Conservation (phyloP, 306 rosid genomes). For the Ormosia semicastrata region DNA sequence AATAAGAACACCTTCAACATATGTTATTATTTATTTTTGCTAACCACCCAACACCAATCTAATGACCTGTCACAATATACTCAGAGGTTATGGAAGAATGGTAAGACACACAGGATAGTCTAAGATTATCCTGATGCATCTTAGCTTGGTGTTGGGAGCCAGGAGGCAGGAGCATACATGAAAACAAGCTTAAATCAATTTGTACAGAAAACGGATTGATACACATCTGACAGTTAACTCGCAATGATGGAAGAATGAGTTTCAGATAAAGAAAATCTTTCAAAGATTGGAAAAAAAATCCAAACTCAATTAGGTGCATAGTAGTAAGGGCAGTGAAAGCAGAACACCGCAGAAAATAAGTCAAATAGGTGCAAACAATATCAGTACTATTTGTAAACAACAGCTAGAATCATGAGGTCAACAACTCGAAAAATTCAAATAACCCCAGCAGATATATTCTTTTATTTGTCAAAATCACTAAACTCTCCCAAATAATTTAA, state of each 20-base stretch:
- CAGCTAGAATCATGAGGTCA: not conserved
- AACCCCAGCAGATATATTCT: not conserved
- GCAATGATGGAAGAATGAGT: not conserved
- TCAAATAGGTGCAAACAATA: constrained; percentile 2
- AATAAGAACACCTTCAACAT: not conserved
- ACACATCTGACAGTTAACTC: too few relatives aligned
- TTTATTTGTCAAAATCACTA: not conserved
- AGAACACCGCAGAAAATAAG: not conserved
- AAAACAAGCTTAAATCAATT: too few relatives aligned
- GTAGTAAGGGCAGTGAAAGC: not conserved
- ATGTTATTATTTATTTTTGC: not conserved
- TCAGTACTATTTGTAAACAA: not conserved
- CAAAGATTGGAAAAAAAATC: not conserved
- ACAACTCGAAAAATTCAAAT: not conserved
- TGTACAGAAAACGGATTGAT: too few relatives aligned
- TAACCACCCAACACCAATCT: not conserved
- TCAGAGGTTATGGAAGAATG: too few relatives aligned
- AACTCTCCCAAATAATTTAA: not conserved
- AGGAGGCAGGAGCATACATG: too few relatives aligned
- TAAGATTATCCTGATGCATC: too few relatives aligned
- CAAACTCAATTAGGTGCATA: not conserved
- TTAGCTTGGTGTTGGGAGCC: too few relatives aligned
- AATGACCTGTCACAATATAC: not conserved
- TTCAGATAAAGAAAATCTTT: not conserved
- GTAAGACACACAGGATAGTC: too few relatives aligned